phyloP scores from a whole-genome alignment of 192 early-diverging fungal genomes.

The Dimargaris cristalligena region DNA sequence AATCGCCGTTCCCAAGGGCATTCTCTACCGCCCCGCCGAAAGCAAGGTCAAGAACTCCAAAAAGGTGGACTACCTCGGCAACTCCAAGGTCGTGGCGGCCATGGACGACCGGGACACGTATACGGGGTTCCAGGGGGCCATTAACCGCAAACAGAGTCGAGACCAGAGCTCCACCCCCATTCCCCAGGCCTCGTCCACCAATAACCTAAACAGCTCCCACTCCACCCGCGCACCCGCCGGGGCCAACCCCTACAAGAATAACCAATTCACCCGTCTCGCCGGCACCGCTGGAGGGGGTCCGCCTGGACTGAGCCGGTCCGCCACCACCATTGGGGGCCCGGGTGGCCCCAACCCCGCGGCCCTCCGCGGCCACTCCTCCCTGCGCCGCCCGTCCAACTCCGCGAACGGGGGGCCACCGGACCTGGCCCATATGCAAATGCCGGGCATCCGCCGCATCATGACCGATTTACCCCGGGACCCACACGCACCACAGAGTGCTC shows the following conservation, averaged over 20 bases:
- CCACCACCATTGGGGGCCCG: background rate
- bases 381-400: constrained; percentile 3
- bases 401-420: background rate
- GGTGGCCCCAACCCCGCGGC: background rate
- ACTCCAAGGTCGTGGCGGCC: constrained; percentile 69
- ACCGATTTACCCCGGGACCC: background rate
- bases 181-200: background rate
- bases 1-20: constrained; percentile 59
- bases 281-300: background rate
- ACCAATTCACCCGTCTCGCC: constrained; percentile 3
- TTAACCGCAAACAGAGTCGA: constrained; percentile 27
- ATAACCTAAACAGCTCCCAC: background rate
- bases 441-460: background rate
- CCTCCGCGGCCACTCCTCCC: background rate
- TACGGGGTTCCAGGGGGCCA: constrained; percentile 31
- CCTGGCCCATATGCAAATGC: background rate
- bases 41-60: constrained; percentile 70
- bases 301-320: background rate
- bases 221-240: background rate
- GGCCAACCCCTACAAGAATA: constrained; percentile 1
- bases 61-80: constrained; percentile 63
- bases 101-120: constrained; percentile 31
- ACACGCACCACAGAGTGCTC: background rate
- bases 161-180: constrained; percentile 9
- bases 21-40: constrained; percentile 68